Evolutionary conservation across 352 stramenopile species (phyloP).

Genomic region (Pythium brassicae): DNA sequence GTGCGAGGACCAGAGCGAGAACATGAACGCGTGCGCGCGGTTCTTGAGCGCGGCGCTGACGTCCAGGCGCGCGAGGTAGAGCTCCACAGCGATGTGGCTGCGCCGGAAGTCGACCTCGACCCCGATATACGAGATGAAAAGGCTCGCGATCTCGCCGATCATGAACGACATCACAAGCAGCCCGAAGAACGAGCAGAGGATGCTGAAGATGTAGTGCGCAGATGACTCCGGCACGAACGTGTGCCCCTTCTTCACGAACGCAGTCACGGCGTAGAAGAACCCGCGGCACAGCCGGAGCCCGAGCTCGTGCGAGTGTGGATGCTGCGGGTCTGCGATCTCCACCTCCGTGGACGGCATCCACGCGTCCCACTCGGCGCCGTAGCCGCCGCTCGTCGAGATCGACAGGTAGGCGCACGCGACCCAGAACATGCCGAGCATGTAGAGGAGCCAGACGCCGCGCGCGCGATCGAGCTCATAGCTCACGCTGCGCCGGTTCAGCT

Average conservation of each 20-base stretch:
- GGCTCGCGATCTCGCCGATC: constrained; percentile 56
- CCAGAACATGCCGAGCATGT: constrained; percentile 59
- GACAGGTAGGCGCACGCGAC: constrained; percentile 43
- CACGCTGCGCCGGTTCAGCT: constrained; percentile 53
- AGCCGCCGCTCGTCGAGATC: constrained; percentile 32
- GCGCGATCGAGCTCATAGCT: constrained; percentile 53
- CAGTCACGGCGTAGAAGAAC: constrained; percentile 47
- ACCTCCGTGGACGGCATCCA: constrained; percentile 41
- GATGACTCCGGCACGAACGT: constrained; percentile 31
- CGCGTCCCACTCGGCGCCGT: constrained; percentile 39
- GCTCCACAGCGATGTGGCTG: constrained; percentile 45
- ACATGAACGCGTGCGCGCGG: constrained; percentile 43
- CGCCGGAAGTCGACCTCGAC: constrained; percentile 59
- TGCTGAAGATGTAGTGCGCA: constrained; percentile 37
- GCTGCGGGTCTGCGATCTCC: constrained; percentile 20
- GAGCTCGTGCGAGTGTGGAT: constrained; percentile 27
- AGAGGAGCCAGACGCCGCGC: constrained; percentile 46
- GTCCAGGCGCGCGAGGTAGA: constrained; percentile 40
- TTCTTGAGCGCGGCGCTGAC: constrained; percentile 26
- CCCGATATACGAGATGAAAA: constrained; percentile 63
- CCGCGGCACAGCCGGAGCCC: constrained; percentile 40
- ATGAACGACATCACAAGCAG: constrained; percentile 62
- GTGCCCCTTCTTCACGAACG: constrained; percentile 57
- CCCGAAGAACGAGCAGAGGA: constrained; percentile 43
- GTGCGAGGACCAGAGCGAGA: constrained; percentile 52